A percentile compares a stretch with the other conserved stretches of the same genome.
phyloP scores from a whole-genome alignment of 306 rosid species.

The Vigna hirtella region DNA sequence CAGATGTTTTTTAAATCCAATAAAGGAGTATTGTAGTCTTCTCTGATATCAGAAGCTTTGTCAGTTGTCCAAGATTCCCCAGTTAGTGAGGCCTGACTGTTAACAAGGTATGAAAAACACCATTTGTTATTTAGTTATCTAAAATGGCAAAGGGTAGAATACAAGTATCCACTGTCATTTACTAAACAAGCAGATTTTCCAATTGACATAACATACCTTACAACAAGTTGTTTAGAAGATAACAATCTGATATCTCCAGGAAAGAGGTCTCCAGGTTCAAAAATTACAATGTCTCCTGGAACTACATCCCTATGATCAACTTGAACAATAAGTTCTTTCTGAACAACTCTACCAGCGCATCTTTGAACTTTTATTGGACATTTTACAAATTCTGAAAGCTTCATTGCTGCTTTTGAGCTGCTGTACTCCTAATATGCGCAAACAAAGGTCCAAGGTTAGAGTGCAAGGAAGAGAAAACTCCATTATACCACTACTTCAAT shows the following conservation, averaged over 20 bases:
- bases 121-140: constrained; percentile 24
- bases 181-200: constrained; percentile 13
- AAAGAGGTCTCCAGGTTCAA: constrained; percentile 92
- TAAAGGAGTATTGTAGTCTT: constrained; percentile 67
- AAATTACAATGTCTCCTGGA: constrained; percentile 84
- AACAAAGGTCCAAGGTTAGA: constrained; percentile 2
- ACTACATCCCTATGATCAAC: constrained; percentile 88
- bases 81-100: constrained; percentile 91
- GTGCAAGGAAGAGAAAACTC: not conserved
- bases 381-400: constrained; percentile 72
- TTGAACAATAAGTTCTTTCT: constrained; percentile 76
- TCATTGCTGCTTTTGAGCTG: constrained; percentile 91
- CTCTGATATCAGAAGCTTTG: constrained; percentile 72
- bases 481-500: not conserved
- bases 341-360: constrained; percentile 84
- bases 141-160: constrained; percentile 37
- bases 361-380: constrained; percentile 85
- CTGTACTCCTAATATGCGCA: constrained; percentile 61
- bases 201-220: constrained; percentile 64
- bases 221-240: constrained; percentile 84
- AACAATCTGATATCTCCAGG: constrained; percentile 84
- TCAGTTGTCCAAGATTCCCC: constrained; percentile 79
- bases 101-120: constrained; percentile 49
- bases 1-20: constrained; percentile 81
- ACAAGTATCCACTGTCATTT: constrained; percentile 28